Evolutionary conservation across 805 yeast genomes (phyloP).

Genomic region (Maudiozyma turicensis): DNA sequence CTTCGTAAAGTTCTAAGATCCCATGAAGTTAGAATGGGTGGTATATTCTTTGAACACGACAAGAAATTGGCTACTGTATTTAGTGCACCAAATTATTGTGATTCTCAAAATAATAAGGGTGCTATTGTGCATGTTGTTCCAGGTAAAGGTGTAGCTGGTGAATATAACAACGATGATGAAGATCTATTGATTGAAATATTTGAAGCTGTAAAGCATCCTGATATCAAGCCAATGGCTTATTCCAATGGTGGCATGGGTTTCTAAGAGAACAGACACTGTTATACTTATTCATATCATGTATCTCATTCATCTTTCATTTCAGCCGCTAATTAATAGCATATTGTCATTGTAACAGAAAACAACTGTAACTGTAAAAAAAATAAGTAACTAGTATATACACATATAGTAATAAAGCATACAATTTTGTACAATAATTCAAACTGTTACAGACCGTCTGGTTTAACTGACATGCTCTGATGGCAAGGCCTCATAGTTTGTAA

Average conservation of each 20-base stretch:
- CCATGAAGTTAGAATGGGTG: conserved; percentile 90
- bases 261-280: conserved; percentile 2
- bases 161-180: conserved; percentile 36
- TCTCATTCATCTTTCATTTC: background rate
- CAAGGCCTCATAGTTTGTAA: no score
- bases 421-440: no score
- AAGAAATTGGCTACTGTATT: conserved; percentile 88
- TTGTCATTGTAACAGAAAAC: no score
- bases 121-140: conserved; percentile 67
- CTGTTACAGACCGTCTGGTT: no score
- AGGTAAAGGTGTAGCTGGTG: conserved; percentile 29
- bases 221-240: conserved; percentile 91
- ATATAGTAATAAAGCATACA: no score
- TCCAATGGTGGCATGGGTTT: conserved; percentile 40
- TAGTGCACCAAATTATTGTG: conserved; percentile 97
- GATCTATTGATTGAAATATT: conserved; percentile 51
- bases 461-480: no score
- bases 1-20: conserved; percentile 80
- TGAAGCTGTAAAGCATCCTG: conserved; percentile 82
- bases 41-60: conserved; percentile 79
- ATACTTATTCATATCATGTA: background rate
- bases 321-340: background rate
- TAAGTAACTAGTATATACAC: no score
- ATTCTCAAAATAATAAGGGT: conserved; percentile 81
- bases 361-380: no score